phyloP scores from a whole-genome alignment of 192 early-diverging fungal species.

The Backusella circina region DNA sequence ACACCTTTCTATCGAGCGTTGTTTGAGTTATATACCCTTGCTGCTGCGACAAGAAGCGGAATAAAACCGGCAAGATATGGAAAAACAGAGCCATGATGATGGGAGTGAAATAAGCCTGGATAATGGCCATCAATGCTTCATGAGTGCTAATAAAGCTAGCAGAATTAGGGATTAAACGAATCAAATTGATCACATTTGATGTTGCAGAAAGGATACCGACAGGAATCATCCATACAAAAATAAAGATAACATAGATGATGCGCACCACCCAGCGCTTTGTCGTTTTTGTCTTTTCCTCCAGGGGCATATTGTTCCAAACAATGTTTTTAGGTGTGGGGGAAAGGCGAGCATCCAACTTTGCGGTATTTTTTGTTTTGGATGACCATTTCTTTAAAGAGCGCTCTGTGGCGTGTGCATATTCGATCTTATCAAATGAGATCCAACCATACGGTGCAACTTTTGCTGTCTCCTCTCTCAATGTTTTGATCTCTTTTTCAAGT shows the following conservation, averaged over 20 bases:
- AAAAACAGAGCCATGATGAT: constrained; percentile 62
- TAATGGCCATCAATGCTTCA: constrained; percentile 52
- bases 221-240: constrained; percentile 68
- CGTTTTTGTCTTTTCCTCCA: constrained; percentile 45
- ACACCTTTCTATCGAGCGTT: constrained; percentile 62
- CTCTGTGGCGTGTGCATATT: constrained; percentile 41
- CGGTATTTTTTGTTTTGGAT: neutral
- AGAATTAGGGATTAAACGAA: constrained; percentile 48
- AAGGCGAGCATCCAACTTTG: constrained; percentile 36
- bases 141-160: constrained; percentile 45
- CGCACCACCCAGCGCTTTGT: constrained; percentile 40
- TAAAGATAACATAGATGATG: constrained; percentile 48
- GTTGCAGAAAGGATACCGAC: constrained; percentile 58
- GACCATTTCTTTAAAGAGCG: constrained; percentile 27
- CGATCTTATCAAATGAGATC: constrained; percentile 61
- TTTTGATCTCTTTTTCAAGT: constrained; percentile 56
- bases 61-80: constrained; percentile 57
- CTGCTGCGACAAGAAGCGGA: constrained; percentile 59
- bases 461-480: constrained; percentile 39
- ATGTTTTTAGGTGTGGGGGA: constrained; percentile 70
- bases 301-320: constrained; percentile 69
- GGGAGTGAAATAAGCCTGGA: constrained; percentile 64
- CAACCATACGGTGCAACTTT: constrained; percentile 64
- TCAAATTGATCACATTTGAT: constrained; percentile 57
- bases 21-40: constrained; percentile 73